Percentiles rank a stretch among this genome's conserved stretches.
phyloP scores from a whole-genome alignment of 345 rosid genomes.

The Bruguiera sexangula region DNA sequence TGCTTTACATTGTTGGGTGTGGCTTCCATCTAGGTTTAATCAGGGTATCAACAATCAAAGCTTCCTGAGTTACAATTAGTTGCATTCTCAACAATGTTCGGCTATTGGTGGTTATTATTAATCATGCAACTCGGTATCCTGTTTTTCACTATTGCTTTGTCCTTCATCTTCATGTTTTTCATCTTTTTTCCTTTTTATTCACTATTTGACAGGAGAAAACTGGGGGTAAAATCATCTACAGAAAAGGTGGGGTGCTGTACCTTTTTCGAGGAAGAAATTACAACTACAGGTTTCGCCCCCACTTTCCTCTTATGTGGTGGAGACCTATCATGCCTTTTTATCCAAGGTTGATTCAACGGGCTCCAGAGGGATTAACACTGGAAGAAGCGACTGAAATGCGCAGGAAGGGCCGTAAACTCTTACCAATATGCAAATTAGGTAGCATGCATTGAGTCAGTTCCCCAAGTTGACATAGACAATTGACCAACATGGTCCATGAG shows the following conservation, averaged over 20 bases:
- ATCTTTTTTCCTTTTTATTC: not conserved
- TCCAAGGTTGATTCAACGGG: conserved; percentile 64
- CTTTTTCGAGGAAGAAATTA: conserved; percentile 94
- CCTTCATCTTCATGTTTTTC: not conserved
- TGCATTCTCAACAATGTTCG: no score
- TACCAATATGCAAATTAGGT: conserved; percentile 86
- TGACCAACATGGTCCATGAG: not conserved
- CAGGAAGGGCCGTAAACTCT: conserved; percentile 63
- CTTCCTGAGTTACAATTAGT: no score
- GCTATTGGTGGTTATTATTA: not conserved
- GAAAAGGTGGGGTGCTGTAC: conserved; percentile 68
- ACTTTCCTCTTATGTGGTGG: conserved; percentile 92
- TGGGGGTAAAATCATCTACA: conserved; percentile 81
- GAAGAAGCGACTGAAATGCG: conserved; percentile 76
- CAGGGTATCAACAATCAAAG: no score
- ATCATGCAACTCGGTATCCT: not conserved
- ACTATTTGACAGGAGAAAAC: conserved; percentile 64
- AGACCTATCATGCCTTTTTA: conserved; percentile 74
- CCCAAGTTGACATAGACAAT: not conserved
- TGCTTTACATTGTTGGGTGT: not conserved
- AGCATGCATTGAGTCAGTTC: conserved; percentile 8
- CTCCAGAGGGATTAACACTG: conserved; percentile 67
- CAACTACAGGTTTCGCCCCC: conserved; percentile 70
- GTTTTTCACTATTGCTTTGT: not conserved
- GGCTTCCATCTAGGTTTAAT: no score